Evolutionary conservation across 257 asterid species (phyloP), one percentile per base, ranked within the genome.

Genomic region (Penstemon barbatus): DNA sequence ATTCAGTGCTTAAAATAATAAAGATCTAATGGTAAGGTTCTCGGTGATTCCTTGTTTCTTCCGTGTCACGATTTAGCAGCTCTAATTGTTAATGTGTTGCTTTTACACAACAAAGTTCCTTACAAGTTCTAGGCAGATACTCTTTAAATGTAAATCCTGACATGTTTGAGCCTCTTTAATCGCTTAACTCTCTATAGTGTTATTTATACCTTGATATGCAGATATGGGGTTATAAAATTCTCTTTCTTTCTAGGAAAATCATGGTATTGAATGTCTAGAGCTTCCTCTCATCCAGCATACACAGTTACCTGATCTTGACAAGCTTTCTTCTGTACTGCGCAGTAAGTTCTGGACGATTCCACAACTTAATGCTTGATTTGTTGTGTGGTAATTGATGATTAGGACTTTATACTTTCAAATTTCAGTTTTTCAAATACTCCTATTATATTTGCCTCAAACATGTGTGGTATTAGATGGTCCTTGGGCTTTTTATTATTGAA

Each of bases 281-380:
- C 86, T 87, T 74, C 97, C 97, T 66, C 93, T 90, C 70, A 87
- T 90, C 71, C 87, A 90, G 76, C 95, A 90, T 66, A 77, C 45
- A 70, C 81, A 68, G 69, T 83, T 90, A 61, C 88, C 93, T 52
- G 95, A 83, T 80, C 56, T 70, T 19, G 79, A 78, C 42, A 78
- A 72, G 68, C 87, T 87, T 77, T 71, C 88, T 42, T 87, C 88
- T 43, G 43, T 84, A 66, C 75, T 90, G 79, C 67, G 74, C 49
- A 69, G 97, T 85, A 70, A 75, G 91, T 68, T 54, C 65, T 44
- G 37, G 18, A 57, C 59, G 41, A 64, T 62, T 68, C 46, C 13
- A 39, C 52, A 19, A 18, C 57, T 57, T 53, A 19, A 59, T 60
- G 36, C 52, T 36, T 49, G 74, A 43, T 57, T 18, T 66, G 7